phyloP scores from a whole-genome alignment of 106 monocot species.

The Agapanthus africanus region DNA sequence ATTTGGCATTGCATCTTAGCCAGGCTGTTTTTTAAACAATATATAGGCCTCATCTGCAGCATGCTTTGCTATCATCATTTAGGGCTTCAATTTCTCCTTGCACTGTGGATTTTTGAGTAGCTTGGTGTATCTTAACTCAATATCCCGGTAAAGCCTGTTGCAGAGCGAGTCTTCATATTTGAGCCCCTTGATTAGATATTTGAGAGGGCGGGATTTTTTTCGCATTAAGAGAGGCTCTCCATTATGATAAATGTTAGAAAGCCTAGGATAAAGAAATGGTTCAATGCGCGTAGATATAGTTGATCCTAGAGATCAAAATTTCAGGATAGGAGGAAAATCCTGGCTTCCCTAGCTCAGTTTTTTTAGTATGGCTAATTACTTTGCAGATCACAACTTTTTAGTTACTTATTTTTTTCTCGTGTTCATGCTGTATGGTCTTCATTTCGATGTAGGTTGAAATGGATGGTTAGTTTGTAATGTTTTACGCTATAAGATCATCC shows the following conservation, averaged over 20 bases:
- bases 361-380: not conserved
- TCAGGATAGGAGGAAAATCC: not conserved
- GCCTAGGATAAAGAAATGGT: not conserved
- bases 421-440: not conserved
- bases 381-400: not conserved
- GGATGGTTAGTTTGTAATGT: not conserved
- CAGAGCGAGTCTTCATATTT: not conserved
- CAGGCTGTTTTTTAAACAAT: too few species aligned
- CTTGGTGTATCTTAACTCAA: too few species aligned
- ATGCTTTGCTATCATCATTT: too few species aligned
- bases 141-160: not conserved
- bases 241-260: not conserved
- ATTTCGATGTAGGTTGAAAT: not conserved
- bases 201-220: not conserved
- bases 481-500: not conserved
- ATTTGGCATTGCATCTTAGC: too few species aligned
- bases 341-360: not conserved
- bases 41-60: too few species aligned
- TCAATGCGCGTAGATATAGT: not conserved
- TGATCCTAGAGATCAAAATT: not conserved
- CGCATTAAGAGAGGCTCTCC: too few species aligned
- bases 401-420: not conserved
- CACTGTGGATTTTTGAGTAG: too few species aligned
- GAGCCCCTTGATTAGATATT: not conserved
- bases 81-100: too few species aligned